Percentiles rank a stretch among this genome's conserved stretches.
phyloP scores from a whole-genome alignment of 208 protist genomes.

The Leishmania turanica region DNA sequence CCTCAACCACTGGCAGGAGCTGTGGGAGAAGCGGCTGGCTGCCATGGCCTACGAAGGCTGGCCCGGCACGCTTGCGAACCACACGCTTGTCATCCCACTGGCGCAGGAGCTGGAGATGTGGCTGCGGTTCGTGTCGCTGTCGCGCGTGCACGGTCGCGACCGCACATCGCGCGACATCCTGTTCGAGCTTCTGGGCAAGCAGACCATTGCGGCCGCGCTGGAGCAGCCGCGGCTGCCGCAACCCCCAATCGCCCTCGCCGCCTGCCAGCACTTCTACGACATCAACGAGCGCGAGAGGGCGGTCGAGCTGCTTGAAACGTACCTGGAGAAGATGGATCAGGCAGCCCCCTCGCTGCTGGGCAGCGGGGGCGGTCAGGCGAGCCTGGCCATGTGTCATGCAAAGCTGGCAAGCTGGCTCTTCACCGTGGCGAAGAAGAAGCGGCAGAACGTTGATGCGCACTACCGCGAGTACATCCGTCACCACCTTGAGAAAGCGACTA shows the following conservation, averaged over 20 bases:
- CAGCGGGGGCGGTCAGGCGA: slow-evolving; percentile 27
- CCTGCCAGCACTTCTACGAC: slow-evolving; percentile 89
- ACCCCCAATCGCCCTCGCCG: slow-evolving; percentile 75
- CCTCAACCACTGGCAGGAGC: slow-evolving; percentile 79
- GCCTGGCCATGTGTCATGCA: slow-evolving; percentile 83
- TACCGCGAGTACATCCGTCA: slow-evolving; percentile 46
- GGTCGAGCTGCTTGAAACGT: slow-evolving; percentile 67
- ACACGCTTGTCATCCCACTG: slow-evolving; percentile 93
- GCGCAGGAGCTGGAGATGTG: slow-evolving; percentile 96
- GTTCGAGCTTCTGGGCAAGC: slow-evolving; percentile 78
- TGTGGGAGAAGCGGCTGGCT: slow-evolving; percentile 83
- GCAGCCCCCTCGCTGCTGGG: slow-evolving; percentile 7
- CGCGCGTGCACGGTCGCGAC: slow-evolving; percentile 88
- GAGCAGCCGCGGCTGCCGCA: slow-evolving; percentile 53
- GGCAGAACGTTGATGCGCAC: slow-evolving; percentile 25
- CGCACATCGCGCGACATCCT: slow-evolving; percentile 91
- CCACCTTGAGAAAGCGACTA: slow-evolving; percentile 78
- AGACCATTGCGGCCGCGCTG: slow-evolving; percentile 65
- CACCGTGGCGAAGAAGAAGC: slow-evolving; percentile 28
- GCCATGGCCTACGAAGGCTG: slow-evolving; percentile 96
- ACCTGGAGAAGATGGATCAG: slow-evolving; percentile 61
- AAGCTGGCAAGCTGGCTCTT: slow-evolving; percentile 87
- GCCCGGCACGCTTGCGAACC: slow-evolving; percentile 97
- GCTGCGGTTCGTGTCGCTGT: slow-evolving; percentile 97
- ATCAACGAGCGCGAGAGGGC: slow-evolving; percentile 73